Conservation (phyloP, 768 basidiomycete species). For the Boletus pseudo-olivaceus region DNA sequence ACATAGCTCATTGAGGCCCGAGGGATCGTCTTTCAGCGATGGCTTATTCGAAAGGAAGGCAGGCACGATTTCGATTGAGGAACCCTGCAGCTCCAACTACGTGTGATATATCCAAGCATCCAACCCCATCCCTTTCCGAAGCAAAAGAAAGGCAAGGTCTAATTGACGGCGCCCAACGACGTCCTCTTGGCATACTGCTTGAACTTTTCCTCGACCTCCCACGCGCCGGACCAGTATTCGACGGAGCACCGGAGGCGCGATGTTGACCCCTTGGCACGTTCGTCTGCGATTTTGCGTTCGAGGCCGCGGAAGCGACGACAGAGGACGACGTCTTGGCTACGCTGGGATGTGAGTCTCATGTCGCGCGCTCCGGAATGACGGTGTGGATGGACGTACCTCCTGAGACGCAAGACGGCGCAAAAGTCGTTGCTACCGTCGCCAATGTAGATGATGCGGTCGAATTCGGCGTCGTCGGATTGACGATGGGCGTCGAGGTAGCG, state of each 20-base stretch:
- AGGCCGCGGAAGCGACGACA: constrained; percentile 79
- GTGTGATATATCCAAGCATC: not conserved
- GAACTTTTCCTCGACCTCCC: constrained; percentile 93
- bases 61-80: not conserved
- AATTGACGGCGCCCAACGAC: constrained; percentile 3
- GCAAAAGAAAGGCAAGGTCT: not conserved
- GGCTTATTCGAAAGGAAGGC: no score
- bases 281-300: constrained; percentile 69
- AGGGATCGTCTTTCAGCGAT: not conserved
- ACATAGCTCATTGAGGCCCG: not conserved
- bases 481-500: constrained; percentile 59
- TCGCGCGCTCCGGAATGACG: not conserved
- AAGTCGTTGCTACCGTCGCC: constrained; percentile 97
- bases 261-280: constrained; percentile 44
- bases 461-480: constrained; percentile 46
- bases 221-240: constrained; percentile 88
- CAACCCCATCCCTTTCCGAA: not conserved
- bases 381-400: constrained; percentile 43
- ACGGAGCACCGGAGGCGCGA: constrained; percentile 69
- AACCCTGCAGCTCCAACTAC: not conserved
- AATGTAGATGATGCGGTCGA: constrained; percentile 81
- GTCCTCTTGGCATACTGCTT: constrained; percentile 11
- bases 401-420: constrained; percentile 82
- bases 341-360: not conserved
- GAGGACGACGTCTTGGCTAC: constrained; percentile 77